Evolutionary conservation across 106 monocot genomes (phyloP).

Genomic region (Allium fistulosum): DNA sequence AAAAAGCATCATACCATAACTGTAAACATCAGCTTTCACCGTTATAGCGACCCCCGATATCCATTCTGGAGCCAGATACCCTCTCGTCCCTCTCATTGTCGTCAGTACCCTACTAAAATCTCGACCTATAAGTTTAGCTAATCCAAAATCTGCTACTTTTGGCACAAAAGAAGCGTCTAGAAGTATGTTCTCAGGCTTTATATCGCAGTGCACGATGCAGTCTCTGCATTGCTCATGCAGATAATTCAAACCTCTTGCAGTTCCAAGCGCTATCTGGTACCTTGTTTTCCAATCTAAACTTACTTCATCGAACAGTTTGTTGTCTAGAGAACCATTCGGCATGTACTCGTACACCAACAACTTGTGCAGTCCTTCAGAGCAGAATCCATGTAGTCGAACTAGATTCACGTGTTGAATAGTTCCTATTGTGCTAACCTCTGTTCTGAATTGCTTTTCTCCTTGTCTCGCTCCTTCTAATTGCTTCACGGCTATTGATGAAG

Average conservation of each 20-base stretch:
- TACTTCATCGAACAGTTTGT: conserved; percentile 7
- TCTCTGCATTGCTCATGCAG: conserved; percentile 22
- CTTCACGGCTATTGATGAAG: conserved; percentile 24
- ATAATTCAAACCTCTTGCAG: conserved; percentile 13
- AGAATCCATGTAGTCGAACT: conserved; percentile 13
- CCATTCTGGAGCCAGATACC: conserved; percentile 15
- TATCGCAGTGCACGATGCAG: conserved; percentile 15
- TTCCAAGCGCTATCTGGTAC: conserved; percentile 11
- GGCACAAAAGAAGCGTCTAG: conserved; percentile 6
- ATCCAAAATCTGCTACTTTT: conserved; percentile 17
- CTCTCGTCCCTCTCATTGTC: conserved; percentile 12
- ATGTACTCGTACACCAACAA: conserved; percentile 20
- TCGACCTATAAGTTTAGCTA: conserved; percentile 19
- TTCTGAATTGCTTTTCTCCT: conserved; percentile 25
- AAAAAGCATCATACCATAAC: conserved; percentile 22
- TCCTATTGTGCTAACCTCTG: conserved; percentile 14
- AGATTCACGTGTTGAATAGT: conserved; percentile 28
- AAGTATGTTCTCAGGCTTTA: conserved; percentile 13
- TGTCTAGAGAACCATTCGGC: conserved; percentile 13
- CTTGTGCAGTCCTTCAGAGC: conserved; percentile 6
- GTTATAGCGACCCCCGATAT: conserved; percentile 10
- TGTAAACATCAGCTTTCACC: conserved; percentile 13
- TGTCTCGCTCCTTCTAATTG: conserved; percentile 10
- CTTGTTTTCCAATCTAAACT: conserved; percentile 13
- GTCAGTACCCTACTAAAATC: conserved; percentile 19